Evolutionary conservation across 140 eudicot genomes (phyloP).

Genomic region (Senecio squalidus): DNA sequence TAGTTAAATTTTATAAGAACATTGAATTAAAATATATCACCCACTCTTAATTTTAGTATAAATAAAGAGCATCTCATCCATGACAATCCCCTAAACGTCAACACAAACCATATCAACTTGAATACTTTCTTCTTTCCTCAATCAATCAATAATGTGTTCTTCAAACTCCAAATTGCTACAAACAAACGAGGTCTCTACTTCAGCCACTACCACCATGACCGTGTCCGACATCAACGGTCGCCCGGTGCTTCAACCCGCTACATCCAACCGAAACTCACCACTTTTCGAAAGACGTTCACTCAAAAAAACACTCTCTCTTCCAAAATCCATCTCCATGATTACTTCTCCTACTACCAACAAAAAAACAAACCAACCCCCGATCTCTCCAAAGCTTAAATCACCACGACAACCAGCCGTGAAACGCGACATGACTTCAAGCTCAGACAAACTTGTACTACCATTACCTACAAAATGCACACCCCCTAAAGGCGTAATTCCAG

Average conservation of each 20-base stretch:
- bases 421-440: conserved; percentile 47
- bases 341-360: conserved; percentile 9
- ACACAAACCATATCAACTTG: too few relatives aligned
- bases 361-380: conserved; percentile 35
- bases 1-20: too few relatives aligned
- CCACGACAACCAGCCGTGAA: conserved; percentile 62
- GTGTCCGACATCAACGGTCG: conserved; percentile 59
- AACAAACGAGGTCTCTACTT: conserved; percentile 11
- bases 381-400: conserved; percentile 52
- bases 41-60: too few relatives aligned
- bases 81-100: conserved; percentile 18
- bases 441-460: conserved; percentile 40
- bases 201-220: conserved; percentile 17
- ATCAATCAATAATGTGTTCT: conserved; percentile 62
- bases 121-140: too few relatives aligned
- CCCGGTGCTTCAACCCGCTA: conserved; percentile 71
- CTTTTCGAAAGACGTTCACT: conserved; percentile 47
- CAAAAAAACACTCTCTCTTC: conserved; percentile 37
- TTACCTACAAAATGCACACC: conserved; percentile 28
- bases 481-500: conserved; percentile 9
- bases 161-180: conserved; percentile 47
- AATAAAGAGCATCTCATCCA: conserved; percentile 21
- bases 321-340: conserved; percentile 27
- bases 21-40: too few relatives aligned
- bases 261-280: conserved; percentile 48